These are phyloP conservation scores for Triticum urartu DNA, from an alignment of 176 grass and related monocot genomes.

Conservation along the genomic window DNA sequence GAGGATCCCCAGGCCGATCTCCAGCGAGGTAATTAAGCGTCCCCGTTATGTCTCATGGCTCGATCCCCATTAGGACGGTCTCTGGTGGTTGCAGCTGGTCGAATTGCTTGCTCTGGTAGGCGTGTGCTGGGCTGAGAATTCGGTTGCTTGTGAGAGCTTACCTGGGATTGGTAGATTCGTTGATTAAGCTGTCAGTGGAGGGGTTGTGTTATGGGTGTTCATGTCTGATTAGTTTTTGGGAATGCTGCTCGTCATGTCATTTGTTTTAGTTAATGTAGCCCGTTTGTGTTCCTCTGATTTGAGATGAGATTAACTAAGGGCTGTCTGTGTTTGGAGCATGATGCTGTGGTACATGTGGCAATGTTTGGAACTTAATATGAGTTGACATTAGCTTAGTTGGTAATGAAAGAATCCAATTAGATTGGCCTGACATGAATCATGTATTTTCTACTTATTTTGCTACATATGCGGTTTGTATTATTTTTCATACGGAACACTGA, in stretches of 20 bases:
- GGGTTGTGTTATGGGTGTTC: neutral
- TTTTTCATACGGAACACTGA: neutral
- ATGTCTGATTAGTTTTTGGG: slow-evolving; percentile 1
- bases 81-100: neutral
- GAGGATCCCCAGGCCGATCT: slow-evolving; percentile 52
- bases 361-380: neutral
- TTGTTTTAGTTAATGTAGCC: neutral
- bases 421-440: neutral
- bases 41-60: neutral
- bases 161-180: neutral
- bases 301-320: neutral
- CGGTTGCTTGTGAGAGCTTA: neutral
- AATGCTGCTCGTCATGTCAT: slow-evolving; percentile 13
- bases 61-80: neutral
- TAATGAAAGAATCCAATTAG: neutral
- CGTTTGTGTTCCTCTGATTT: neutral
- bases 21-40: slow-evolving; percentile 49
- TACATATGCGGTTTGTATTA: neutral
- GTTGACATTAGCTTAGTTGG: neutral
- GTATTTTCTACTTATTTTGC: neutral
- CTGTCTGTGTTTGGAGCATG: slow-evolving; percentile 16
- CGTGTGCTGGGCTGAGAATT: neutral
- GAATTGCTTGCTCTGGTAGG: neutral
- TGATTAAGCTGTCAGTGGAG: slow-evolving; percentile 12
- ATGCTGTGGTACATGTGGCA: neutral